phyloP scores from a whole-genome alignment of 805 yeast genomes.

The Hanseniaspora pseudoguilliermondii region DNA sequence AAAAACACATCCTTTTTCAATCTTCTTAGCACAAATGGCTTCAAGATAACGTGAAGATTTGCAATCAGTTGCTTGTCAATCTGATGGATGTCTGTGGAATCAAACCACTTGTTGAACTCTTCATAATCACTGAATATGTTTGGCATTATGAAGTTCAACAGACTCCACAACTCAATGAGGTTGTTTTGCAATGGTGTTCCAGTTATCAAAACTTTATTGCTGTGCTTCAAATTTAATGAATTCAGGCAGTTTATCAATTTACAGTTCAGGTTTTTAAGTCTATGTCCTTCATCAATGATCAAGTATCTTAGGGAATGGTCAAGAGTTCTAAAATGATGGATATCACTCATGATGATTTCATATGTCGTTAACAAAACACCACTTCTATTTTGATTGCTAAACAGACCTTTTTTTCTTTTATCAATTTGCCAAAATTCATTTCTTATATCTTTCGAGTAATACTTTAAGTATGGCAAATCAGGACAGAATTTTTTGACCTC shows the following conservation, averaged over 20 bases:
- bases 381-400: conserved; percentile 15
- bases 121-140: conserved; percentile 85
- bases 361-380: conserved; percentile 68
- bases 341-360: conserved; percentile 65
- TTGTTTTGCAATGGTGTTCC: conserved; percentile 97
- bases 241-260: conserved; percentile 60
- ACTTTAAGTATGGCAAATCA: conserved; percentile 43
- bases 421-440: conserved; percentile 15
- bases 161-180: conserved; percentile 79
- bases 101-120: conserved; percentile 88
- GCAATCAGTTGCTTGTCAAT: conserved; percentile 35
- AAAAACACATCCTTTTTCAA: conserved; percentile 57
- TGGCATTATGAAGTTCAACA: conserved; percentile 80
- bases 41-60: conserved; percentile 72
- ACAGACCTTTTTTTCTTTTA: not conserved
- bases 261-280: conserved; percentile 76
- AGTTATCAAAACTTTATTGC: conserved; percentile 67
- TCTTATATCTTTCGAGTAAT: conserved; percentile 52
- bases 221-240: conserved; percentile 35
- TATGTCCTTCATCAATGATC: conserved; percentile 91
- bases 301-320: conserved; percentile 56
- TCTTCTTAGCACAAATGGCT: conserved; percentile 78
- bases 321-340: conserved; percentile 36
- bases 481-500: conserved; percentile 73
- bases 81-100: conserved; percentile 43